Percentiles rank a stretch among this genome's conserved stretches.
Conservation (phyloP, 2,329 filamentous ascomycete species). For the Clonostachys solani region DNA sequence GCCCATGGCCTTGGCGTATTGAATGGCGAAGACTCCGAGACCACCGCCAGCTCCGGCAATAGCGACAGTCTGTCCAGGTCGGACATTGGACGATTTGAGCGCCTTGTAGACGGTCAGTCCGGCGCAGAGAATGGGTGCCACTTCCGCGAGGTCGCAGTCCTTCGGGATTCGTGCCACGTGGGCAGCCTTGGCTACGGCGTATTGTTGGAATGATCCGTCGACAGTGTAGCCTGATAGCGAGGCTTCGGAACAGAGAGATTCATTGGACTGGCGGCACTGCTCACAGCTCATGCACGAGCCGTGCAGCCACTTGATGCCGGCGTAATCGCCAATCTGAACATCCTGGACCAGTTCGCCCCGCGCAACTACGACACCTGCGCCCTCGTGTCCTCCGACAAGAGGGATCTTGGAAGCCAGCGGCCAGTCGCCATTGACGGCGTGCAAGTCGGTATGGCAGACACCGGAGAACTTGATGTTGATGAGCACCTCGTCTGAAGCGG, state of each 20-base stretch:
- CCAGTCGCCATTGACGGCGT: conserved; percentile 85
- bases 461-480: conserved; percentile 87
- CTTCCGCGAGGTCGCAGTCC: conserved; percentile 67
- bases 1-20: conserved; percentile 92
- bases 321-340: conserved; percentile 77
- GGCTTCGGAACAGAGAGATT: conserved; percentile 74
- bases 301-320: conserved; percentile 91
- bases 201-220: conserved; percentile 91
- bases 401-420: conserved; percentile 75
- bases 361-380: conserved; percentile 80
- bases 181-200: conserved; percentile 79
- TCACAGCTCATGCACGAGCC: conserved; percentile 78
- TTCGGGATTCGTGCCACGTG: conserved; percentile 81
- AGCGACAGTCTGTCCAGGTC: conserved; percentile 72
- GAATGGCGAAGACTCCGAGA: conserved; percentile 71
- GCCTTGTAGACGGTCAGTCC: conserved; percentile 89
- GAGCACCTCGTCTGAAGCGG: conserved; percentile 84
- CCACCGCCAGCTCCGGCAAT: conserved; percentile 85
- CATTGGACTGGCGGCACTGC: conserved; percentile 77
- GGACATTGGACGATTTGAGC: conserved; percentile 75
- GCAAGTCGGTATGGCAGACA: conserved; percentile 82
- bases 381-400: conserved; percentile 76
- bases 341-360: conserved; percentile 73
- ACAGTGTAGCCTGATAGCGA: conserved; percentile 86
- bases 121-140: conserved; percentile 78